Evolutionary conservation across 257 asterid genomes (phyloP), one percentile per base, ranked within the genome.

Genomic region (Anisodus tanguticus): DNA sequence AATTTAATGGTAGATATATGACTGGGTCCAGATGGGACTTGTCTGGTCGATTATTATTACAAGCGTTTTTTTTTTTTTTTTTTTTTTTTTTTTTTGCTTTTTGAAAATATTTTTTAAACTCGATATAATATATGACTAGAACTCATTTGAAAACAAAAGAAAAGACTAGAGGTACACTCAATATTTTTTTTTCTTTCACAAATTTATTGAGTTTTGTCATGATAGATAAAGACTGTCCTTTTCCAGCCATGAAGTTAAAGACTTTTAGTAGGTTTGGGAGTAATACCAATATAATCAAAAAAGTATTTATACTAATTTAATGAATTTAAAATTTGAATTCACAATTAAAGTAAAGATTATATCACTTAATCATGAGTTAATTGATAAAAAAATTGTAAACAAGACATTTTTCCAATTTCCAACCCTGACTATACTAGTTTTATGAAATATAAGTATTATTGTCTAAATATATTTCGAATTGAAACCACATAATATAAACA

Each of bases 21-120:
- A 79, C 88, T 79, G 91, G 93, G 92, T 79, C 91, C 91, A 86
- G 63, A 87, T 89, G 93, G 89, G 85, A 81, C 86, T 84, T 76
- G 45, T 79, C 91, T 86, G 90, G 79, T 87, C 76, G 72, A 86
- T 88, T 86, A 76, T 70, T 82, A 58, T 39, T 31, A 19, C 67
- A 81, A 51, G 77, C n/a, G n/a, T 81, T 81, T 66, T 9, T 35
- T 62, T 85, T 67, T 60, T 49, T 9, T 12, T 15, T 81, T 81
- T 66, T 9, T 35, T 62, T 85, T 67, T 60, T 49, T 9, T 12
- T 15, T 1, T 82, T 54, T 22, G 53, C 54, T 10, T 72, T 72
- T 82, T 85, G 57, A 15, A 70, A 85, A 57, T 49, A 78, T 31
- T 31, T 31, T 31, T 31, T 31, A 31, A 31, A 31, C 35, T 31